These are phyloP conservation scores for Fusarium fracticaudum DNA, from an alignment of 2,329 filamentous ascomycete species.

Conservation along the genomic window DNA sequence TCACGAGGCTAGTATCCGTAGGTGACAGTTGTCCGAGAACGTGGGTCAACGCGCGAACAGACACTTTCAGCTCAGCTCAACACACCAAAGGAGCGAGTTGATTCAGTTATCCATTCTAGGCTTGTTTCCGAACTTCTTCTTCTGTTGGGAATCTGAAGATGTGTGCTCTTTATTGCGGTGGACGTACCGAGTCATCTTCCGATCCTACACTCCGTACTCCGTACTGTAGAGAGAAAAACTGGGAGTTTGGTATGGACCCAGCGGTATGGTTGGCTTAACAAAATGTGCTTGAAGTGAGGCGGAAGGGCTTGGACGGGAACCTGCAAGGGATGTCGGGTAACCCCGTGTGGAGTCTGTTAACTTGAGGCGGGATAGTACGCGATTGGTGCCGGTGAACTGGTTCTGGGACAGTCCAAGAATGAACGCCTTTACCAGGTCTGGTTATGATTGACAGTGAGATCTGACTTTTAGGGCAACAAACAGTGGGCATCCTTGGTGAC, in stretches of 20 bases:
- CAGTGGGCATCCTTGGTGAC: slow-evolving; percentile 21
- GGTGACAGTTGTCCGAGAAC: slow-evolving; percentile 25
- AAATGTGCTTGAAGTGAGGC: slow-evolving; percentile 39
- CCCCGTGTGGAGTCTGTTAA: slow-evolving; percentile 40
- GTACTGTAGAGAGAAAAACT: background rate
- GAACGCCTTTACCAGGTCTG: slow-evolving; percentile 27
- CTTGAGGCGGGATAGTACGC: slow-evolving; percentile 42
- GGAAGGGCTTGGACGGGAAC: slow-evolving; percentile 29
- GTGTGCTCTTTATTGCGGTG: background rate
- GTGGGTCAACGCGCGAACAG: slow-evolving; percentile 17
- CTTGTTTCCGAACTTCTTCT: background rate
- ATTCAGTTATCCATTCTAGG: background rate
- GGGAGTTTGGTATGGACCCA: slow-evolving; percentile 17
- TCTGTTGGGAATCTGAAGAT: background rate
- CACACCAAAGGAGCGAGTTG: background rate
- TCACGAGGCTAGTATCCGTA: slow-evolving; percentile 13
- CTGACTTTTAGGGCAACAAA: slow-evolving; percentile 3
- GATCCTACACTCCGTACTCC: background rate
- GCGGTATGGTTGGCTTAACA: slow-evolving; percentile 30
- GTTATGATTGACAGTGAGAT: slow-evolving; percentile 39
- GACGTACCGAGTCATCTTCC: background rate
- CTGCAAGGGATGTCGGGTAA: slow-evolving; percentile 44
- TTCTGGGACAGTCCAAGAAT: slow-evolving; percentile 37
- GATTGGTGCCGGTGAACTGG: slow-evolving; percentile 45
- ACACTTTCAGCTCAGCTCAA: slow-evolving; percentile 26